A percentile compares a stretch with the other conserved stretches of the same genome.
phyloP scores from a whole-genome alignment of 352 stramenopile genomes.

The Hyaloperonospora arabidopsidis region DNA sequence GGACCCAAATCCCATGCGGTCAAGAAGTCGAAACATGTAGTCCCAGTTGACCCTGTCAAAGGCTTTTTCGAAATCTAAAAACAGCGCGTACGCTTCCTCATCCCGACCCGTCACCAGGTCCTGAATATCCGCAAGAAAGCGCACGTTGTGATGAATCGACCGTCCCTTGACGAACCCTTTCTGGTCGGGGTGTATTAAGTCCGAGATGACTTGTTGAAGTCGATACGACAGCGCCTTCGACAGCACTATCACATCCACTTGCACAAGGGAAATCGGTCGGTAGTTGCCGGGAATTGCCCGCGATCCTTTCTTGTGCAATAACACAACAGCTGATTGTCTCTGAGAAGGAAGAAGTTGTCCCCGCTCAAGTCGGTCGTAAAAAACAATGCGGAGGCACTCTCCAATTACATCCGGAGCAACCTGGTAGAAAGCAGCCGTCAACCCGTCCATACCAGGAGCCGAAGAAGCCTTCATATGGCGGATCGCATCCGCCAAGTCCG shows the following conservation, averaged over 20 bases:
- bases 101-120: neutral
- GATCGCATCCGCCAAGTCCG: neutral
- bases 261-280: conserved; percentile 8
- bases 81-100: neutral
- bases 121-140: neutral
- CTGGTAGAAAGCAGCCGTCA: neutral
- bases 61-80: conserved; percentile 7
- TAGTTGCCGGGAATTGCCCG: conserved; percentile 2
- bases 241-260: neutral
- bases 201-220: neutral
- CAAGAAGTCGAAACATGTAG: neutral
- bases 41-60: conserved; percentile 3
- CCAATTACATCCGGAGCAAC: neutral
- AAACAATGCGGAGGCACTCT: neutral
- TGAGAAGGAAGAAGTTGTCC: neutral
- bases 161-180: neutral
- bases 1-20: no score
- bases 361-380: neutral
- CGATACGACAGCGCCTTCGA: neutral
- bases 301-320: no score
- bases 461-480: neutral
- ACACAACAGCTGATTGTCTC: neutral
- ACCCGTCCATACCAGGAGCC: neutral
- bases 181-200: conserved; percentile 1
- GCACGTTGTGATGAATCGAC: neutral